A percentile compares a stretch with the other conserved stretches of the same genome.
phyloP scores from a whole-genome alignment of 1,284 basidiomycete species.

The Xanthoconium separans region DNA sequence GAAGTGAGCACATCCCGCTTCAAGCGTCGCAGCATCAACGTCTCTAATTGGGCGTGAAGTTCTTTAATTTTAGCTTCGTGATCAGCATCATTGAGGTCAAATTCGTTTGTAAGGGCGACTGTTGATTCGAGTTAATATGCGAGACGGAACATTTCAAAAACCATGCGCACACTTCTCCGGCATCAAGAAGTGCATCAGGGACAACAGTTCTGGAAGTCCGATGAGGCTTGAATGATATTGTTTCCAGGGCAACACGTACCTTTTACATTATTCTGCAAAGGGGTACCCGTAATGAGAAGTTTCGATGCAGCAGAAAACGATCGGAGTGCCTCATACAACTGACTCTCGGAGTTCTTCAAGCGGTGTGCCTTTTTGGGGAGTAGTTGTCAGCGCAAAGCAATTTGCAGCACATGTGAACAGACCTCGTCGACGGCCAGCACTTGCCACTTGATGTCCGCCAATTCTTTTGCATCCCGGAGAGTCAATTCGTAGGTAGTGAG shows the following conservation, averaged over 20 bases:
- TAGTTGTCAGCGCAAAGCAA: conserved; percentile 10
- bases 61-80: conserved; percentile 95
- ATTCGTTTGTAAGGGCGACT: conserved; percentile 88
- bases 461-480: conserved; percentile 86
- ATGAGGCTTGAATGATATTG: conserved; percentile 7
- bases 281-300: conserved; percentile 97
- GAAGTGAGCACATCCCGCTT: conserved; percentile 99
- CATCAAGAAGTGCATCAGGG: conserved; percentile 98
- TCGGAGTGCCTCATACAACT: conserved; percentile 92
- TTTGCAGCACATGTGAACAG: conserved; percentile 15
- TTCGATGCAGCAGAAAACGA: conserved; percentile 90
- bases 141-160: neutral
- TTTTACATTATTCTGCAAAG: conserved; percentile 98
- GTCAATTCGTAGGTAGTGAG: conserved; percentile 98
- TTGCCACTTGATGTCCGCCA: conserved; percentile 97
- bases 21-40: conserved; percentile 91
- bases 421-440: conserved; percentile 95
- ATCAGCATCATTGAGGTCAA: conserved; percentile 90
- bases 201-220: conserved; percentile 73
- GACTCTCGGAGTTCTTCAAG: conserved; percentile 96
- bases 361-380: conserved; percentile 76
- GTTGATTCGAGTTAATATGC: conserved; percentile 23
- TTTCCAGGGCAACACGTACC: conserved; percentile 48
- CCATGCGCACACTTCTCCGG: conserved; percentile 86
- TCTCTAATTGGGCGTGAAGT: conserved; percentile 90